These are phyloP conservation scores for Serendipita vermifera DNA, from an alignment of 768 basidiomycete species.

Conservation along the genomic window DNA sequence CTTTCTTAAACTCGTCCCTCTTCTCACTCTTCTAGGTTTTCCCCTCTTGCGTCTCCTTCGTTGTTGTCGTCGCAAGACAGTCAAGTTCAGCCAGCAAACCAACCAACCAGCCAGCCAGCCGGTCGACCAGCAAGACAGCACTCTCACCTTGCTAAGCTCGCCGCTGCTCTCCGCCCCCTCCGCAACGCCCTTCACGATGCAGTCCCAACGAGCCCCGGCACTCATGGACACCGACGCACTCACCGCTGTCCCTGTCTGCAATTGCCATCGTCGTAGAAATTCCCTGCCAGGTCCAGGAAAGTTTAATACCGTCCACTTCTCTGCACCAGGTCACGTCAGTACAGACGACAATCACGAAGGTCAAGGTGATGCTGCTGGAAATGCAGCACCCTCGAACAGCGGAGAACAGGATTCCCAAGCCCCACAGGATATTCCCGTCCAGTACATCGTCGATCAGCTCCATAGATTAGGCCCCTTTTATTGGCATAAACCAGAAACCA, in stretches of 20 bases:
- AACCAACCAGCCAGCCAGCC: too few relatives aligned
- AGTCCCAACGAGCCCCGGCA: not conserved
- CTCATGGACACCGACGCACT: not conserved
- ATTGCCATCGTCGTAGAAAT: not conserved
- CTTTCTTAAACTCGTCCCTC: too few relatives aligned
- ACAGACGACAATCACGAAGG: not conserved
- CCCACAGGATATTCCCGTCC: conserved; percentile 42
- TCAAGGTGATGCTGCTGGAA: not conserved
- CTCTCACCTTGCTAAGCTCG: not conserved
- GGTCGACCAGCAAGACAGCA: too few relatives aligned
- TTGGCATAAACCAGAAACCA: conserved; percentile 63
- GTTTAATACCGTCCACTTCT: not conserved
- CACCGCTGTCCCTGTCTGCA: not conserved
- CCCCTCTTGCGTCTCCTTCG: too few relatives aligned
- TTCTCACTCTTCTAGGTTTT: too few relatives aligned
- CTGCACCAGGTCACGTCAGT: not conserved
- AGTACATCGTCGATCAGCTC: conserved; percentile 60
- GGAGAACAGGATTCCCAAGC: not conserved
- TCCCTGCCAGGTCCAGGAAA: not conserved
- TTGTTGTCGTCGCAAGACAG: too few relatives aligned
- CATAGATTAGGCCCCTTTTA: conserved; percentile 51
- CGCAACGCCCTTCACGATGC: not conserved
- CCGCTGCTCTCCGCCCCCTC: not conserved
- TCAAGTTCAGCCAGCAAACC: too few relatives aligned
- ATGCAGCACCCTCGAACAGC: not conserved